phyloP scores from a whole-genome alignment of 345 rosid genomes.

The Syzygium jambos region DNA sequence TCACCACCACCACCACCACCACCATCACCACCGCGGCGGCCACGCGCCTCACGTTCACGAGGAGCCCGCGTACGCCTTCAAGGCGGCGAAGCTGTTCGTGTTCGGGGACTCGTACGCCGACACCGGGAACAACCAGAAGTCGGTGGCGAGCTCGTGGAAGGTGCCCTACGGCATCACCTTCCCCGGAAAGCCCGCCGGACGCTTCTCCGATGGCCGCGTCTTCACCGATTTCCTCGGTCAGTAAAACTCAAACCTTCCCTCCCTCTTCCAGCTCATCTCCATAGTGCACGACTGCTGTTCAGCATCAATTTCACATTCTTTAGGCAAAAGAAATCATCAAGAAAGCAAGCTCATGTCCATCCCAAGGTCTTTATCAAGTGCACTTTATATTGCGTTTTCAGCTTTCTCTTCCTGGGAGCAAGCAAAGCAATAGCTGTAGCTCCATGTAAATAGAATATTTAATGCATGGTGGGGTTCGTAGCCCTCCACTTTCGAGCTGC shows the following conservation, averaged over 20 bases:
- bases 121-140: slow-evolving; percentile 36
- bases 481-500: not conserved
- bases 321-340: not conserved
- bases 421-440: not conserved
- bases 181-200: slow-evolving; percentile 59
- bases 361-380: not conserved
- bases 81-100: slow-evolving; percentile 44
- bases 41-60: not conserved
- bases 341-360: not conserved
- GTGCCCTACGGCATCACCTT: slow-evolving; percentile 47
- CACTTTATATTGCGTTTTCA: not conserved
- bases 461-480: not conserved
- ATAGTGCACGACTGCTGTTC: not conserved
- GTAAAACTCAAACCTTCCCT: not conserved
- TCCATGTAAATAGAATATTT: not conserved
- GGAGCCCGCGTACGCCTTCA: not conserved
- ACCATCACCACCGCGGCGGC: not conserved
- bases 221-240: slow-evolving; percentile 46
- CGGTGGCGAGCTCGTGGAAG: slow-evolving; percentile 36
- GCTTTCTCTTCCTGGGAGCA: not conserved
- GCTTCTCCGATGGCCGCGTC: slow-evolving; percentile 58
- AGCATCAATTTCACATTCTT: not conserved
- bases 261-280: not conserved
- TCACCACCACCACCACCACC: not conserved
- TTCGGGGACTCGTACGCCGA: slow-evolving; percentile 69